phyloP scores from a whole-genome alignment of 805 yeast species.

The Candida silvicultrix region DNA sequence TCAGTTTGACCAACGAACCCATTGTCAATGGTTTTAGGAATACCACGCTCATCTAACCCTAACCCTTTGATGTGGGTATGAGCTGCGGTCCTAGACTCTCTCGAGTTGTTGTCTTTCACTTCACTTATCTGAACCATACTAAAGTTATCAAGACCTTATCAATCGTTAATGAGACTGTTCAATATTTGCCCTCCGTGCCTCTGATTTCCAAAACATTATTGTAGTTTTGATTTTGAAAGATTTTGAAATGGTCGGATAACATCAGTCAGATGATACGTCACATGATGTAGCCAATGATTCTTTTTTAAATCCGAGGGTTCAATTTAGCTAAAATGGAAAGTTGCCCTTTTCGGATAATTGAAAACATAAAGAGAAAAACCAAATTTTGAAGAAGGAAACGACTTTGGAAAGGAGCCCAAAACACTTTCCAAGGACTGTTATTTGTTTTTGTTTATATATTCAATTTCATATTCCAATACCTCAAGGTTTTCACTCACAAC shows the following conservation, averaged over 20 bases:
- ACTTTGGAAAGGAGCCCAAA: not conserved
- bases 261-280: not conserved
- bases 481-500: too few species aligned
- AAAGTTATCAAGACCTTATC: not conserved
- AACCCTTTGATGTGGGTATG: conserved; percentile 96
- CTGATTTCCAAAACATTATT: too few species aligned
- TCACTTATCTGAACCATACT: conserved; percentile 74
- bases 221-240: not conserved
- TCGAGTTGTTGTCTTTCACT: conserved; percentile 46
- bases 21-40: conserved; percentile 78
- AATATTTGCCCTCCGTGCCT: too few species aligned
- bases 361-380: conserved; percentile 10
- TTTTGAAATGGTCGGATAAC: not conserved
- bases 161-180: not conserved
- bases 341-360: conserved; percentile 18
- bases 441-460: not conserved
- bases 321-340: conserved; percentile 9
- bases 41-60: conserved; percentile 86
- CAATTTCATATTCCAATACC: not conserved
- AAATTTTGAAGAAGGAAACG: not conserved
- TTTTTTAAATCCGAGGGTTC: not conserved
- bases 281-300: not conserved
- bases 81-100: conserved; percentile 80
- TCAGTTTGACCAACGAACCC: conserved; percentile 74
- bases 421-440: not conserved